Evolutionary conservation across 2,329 filamentous ascomycete species (phyloP).

Genomic region (Beauveria sp.): DNA sequence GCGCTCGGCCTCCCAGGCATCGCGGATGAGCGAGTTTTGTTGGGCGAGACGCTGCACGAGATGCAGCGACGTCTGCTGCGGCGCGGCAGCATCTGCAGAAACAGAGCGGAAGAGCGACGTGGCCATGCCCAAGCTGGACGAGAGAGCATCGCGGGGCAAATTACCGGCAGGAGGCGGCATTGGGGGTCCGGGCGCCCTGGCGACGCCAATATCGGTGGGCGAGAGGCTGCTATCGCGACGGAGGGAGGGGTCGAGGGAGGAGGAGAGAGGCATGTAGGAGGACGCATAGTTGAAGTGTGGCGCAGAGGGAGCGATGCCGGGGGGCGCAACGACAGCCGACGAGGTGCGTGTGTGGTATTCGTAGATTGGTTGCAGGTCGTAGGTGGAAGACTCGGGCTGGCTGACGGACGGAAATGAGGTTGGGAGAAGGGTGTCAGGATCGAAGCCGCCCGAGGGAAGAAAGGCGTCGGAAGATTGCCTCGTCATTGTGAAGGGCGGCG

Average conservation of each 20-base stretch:
- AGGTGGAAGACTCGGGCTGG: conserved; percentile 28
- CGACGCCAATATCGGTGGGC: conserved; percentile 8
- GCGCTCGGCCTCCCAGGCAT: conserved; percentile 47
- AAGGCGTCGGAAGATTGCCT: conserved; percentile 36
- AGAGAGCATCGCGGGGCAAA: conserved; percentile 6
- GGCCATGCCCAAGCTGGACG: conserved; percentile 12
- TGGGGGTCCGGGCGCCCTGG: conserved; percentile 7
- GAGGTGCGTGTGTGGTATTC: conserved; percentile 26
- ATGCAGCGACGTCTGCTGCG: conserved; percentile 23
- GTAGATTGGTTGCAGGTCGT: conserved; percentile 29
- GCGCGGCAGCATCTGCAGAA: conserved; percentile 21
- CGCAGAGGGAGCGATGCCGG: conserved; percentile 17
- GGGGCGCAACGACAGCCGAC: conserved; percentile 15
- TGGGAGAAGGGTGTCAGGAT: conserved; percentile 24
- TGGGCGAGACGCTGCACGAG: conserved; percentile 33
- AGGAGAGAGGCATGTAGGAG: conserved; percentile 19
- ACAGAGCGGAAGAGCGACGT: conserved; percentile 21
- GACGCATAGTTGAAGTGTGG: conserved; percentile 13
- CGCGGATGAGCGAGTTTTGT: conserved; percentile 36
- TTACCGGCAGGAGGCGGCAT: conserved; percentile 1
- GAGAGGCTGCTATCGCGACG: conserved; percentile 14
- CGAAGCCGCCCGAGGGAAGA: conserved; percentile 31
- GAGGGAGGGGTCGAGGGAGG: conserved; percentile 13
- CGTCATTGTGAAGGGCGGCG: conserved; percentile 24
- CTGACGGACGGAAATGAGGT: conserved; percentile 18